These are phyloP conservation scores for Avicennia marina DNA, from an alignment of 257 asterid species.

Conservation along the genomic window DNA sequence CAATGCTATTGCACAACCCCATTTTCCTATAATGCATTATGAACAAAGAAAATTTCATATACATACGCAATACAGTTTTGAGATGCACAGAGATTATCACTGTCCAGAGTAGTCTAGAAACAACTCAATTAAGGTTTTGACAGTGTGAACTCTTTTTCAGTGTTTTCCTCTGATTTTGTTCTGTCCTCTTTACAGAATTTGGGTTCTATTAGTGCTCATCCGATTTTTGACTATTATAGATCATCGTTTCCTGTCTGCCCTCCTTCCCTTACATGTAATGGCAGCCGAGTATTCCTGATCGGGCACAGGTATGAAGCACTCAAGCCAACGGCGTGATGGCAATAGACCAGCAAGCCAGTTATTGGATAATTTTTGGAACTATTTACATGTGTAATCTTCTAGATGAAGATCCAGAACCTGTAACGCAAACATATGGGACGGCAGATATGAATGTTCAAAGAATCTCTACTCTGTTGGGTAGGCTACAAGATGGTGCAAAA, in stretches of 20 bases:
- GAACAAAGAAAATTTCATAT: conserved; percentile 16
- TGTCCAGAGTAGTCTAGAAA: neutral
- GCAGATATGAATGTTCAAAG: conserved; percentile 11
- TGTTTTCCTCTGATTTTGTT: conserved; percentile 3
- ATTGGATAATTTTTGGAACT: conserved; percentile 6
- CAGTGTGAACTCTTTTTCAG: conserved; percentile 12
- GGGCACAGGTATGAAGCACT: conserved; percentile 17
- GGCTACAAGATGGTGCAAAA: conserved; percentile 60
- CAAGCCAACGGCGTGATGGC: conserved; percentile 8
- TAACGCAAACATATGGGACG: conserved; percentile 17
- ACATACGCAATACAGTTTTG: conserved; percentile 19
- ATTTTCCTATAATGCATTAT: neutral
- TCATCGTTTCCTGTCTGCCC: neutral
- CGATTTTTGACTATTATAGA: neutral
- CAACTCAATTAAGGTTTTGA: conserved; percentile 9
- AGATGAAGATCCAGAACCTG: conserved; percentile 8
- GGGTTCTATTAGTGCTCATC: neutral
- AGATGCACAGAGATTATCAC: conserved; percentile 14
- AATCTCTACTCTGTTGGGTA: conserved; percentile 6
- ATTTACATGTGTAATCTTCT: conserved; percentile 23
- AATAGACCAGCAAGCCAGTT: neutral
- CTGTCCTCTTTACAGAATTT: neutral
- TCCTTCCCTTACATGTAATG: too few species aligned
- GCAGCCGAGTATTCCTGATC: neutral
- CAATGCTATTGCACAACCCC: neutral